Evolutionary conservation across 2,329 filamentous ascomycete genomes (phyloP), one percentile per base, ranked within the genome.

Genomic region (Aspergillus eucalypticola): DNA sequence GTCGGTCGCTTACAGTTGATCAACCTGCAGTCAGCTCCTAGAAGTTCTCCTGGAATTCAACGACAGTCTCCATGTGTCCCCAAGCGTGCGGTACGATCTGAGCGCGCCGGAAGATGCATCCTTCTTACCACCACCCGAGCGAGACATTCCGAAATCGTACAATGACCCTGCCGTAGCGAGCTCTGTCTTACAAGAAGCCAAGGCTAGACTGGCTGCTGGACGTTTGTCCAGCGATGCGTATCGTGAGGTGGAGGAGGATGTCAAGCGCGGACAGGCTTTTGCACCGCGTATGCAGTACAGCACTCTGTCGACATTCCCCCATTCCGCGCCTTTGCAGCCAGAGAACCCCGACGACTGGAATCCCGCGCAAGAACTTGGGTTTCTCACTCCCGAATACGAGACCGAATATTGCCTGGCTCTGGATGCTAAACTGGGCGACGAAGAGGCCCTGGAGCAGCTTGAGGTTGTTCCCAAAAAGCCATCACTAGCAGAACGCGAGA

Each of bases 21-120:
- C 67, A 56, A 67, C 35, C 50, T n/a, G 49, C 69, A 97, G 93
- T 76, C 92, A 93, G 75, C 80, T 98, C 35, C 86, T 97, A 56
- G 94, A 98, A 69, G 80, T 97, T 10, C 86, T 98, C 35, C 83
- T 96, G 63, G 93, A 97, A 71, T 85, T 97, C 78, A 99, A 99
- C 78, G 87, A 90, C 54, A 90, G 87, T 46, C 82, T 89, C 19
- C 90, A 95, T 73, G 87, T 98, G 48, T 87, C 91, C 10, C 81
- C 86, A 27, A 84, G 88, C 60, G 86, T 90, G 69, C 90, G 90
- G 68, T 89, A 92, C 78, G 88, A 94, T 70, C 79, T 97, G 59
- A 82, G 80, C 59, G 68, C 75, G 38, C 71, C 75, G 3, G 72
- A 69, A 49, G 71, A 78, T 53, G 74, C 84, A 7, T 75, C 81